Conservation (phyloP, 345 rosid species). For the Conringia planisiliqua region DNA sequence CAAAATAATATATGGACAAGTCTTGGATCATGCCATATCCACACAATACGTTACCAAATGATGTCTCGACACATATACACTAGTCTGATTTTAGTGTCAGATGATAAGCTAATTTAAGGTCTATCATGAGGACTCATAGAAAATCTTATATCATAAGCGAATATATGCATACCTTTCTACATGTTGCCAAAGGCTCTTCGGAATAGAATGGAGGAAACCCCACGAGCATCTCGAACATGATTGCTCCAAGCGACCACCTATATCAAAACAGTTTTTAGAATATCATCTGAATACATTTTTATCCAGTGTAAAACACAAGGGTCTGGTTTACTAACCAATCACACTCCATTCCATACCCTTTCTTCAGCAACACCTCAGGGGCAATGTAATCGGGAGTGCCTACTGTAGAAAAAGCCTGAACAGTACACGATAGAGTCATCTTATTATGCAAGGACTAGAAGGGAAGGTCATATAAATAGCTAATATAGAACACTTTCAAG, state of each 20-base stretch:
- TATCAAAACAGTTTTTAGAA: slow-evolving; percentile 15
- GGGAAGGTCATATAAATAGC: background rate
- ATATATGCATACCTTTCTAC: slow-evolving; percentile 44
- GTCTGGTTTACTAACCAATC: slow-evolving; percentile 39
- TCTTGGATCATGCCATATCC: slow-evolving; percentile 12
- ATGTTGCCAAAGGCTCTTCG: slow-evolving; percentile 44
- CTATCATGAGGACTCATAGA: background rate
- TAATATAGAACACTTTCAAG: background rate
- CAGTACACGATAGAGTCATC: slow-evolving; percentile 15
- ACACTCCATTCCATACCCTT: slow-evolving; percentile 50
- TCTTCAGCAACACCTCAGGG: slow-evolving; percentile 48
- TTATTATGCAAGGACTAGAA: background rate
- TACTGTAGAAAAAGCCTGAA: slow-evolving; percentile 47
- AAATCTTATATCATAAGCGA: slow-evolving; percentile 5
- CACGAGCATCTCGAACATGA: slow-evolving; percentile 51
- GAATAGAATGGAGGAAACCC: slow-evolving; percentile 53
- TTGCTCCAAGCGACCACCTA: slow-evolving; percentile 56
- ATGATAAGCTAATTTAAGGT: background rate
- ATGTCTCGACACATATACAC: slow-evolving; percentile 6
- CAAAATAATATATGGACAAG: background rate
- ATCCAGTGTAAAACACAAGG: slow-evolving; percentile 10
- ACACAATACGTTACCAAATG: background rate
- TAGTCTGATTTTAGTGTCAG: background rate
- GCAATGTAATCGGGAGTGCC: slow-evolving; percentile 53
- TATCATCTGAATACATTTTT: slow-evolving; percentile 4